Evolutionary conservation across 441 rosid genomes (phyloP).

Genomic region (Mallotus repandus): DNA sequence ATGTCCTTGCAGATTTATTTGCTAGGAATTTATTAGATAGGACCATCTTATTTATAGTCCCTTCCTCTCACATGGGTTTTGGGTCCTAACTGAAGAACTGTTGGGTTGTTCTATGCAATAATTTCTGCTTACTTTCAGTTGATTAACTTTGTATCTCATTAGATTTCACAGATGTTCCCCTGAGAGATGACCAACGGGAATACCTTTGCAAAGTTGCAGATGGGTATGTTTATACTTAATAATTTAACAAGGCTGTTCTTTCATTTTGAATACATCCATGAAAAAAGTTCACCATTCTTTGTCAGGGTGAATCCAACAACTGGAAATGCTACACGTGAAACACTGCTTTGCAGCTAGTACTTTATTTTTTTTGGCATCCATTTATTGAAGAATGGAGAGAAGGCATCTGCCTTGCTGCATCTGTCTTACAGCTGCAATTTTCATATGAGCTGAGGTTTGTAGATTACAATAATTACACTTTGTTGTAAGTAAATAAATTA

Average conservation of each 20-base stretch:
- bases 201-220: too few relatives aligned
- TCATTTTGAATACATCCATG: neutral
- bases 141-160: slow-evolving; percentile 19
- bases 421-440: slow-evolving; percentile 22
- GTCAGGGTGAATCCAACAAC: slow-evolving; percentile 69
- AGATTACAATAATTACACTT: neutral
- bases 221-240: too few relatives aligned
- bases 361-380: neutral
- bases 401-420: neutral
- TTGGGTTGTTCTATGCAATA: too few relatives aligned
- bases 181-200: slow-evolving; percentile 56
- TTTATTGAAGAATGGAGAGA: slow-evolving; percentile 4
- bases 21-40: too few relatives aligned
- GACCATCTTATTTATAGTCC: too few relatives aligned
- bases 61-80: too few relatives aligned
- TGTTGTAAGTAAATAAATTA: neutral
- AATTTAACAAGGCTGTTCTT: neutral
- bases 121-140: neutral
- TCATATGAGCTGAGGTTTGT: slow-evolving; percentile 24
- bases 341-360: slow-evolving; percentile 66
- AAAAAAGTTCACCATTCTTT: too few relatives aligned
- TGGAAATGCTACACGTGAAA: slow-evolving; percentile 77
- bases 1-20: too few relatives aligned
- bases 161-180: slow-evolving; percentile 92
- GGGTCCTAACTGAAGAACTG: too few relatives aligned